These are phyloP conservation scores for Dissophora globulifera DNA, from an alignment of 192 early-diverging fungal species.

Conservation along the genomic window DNA sequence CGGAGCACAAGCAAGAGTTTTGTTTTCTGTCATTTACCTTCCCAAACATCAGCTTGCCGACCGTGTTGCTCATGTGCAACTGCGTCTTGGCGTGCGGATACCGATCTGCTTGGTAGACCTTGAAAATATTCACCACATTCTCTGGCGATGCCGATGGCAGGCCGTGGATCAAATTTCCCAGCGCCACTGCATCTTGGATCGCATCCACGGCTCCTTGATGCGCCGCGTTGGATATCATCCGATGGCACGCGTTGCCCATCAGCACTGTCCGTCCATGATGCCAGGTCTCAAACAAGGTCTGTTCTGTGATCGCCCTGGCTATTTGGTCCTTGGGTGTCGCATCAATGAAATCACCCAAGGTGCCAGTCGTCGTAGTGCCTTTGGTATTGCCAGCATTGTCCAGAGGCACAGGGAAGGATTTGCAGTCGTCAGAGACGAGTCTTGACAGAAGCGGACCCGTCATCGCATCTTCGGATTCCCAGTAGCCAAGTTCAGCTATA, in stretches of 20 bases:
- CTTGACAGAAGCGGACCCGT: not conserved
- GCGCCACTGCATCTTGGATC: constrained; percentile 16
- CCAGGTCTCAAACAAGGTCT: constrained; percentile 25
- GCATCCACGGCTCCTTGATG: constrained; percentile 12
- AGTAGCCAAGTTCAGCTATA: no score
- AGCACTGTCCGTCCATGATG: constrained; percentile 26
- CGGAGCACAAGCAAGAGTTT: no score
- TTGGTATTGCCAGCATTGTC: no score
- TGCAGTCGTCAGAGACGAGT: constrained; percentile 9
- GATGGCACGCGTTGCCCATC: constrained; percentile 25
- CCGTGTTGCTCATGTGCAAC: constrained; percentile 19
- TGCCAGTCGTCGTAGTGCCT: no score
- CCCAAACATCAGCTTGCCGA: constrained; percentile 16
- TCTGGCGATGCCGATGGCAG: constrained; percentile 14
- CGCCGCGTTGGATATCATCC: constrained; percentile 21
- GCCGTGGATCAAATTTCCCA: constrained; percentile 26
- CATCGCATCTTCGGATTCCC: constrained; percentile 6
- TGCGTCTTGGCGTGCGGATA: constrained; percentile 18
- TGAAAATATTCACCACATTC: constrained; percentile 22
- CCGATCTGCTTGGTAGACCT: constrained; percentile 32
- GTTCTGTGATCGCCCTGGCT: constrained; percentile 1
- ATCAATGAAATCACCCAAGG: constrained; percentile 14
- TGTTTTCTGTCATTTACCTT: constrained; percentile 1
- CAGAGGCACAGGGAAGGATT: constrained; percentile 2
- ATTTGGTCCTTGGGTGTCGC: constrained; percentile 12